Base-by-base conservation (phyloP, 2,329 filamentous ascomycete genomes). In the Xylariaceae sp. region DNA sequence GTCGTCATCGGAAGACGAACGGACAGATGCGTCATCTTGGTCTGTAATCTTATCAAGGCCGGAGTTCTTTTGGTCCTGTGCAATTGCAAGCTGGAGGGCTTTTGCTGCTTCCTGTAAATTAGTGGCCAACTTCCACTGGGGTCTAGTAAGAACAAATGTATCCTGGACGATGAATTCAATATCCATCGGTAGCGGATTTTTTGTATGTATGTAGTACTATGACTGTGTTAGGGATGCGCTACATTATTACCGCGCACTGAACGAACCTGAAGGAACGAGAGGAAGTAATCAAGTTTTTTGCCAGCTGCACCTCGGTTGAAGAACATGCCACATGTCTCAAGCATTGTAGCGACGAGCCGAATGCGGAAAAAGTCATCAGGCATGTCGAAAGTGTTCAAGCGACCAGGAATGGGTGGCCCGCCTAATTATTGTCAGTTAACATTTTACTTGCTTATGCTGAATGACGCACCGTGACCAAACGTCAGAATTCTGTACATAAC, bases 351-450 rank as follows among this genome's bases (percentile, higher is more conserved):
- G 24, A 95, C 87, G 29, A 99, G 80, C 9, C 94, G 91, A 67
- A 97, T 92, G 46, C 94, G 89, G 74, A 99, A 99, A 74, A 89
- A 97, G 67, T 99, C 95, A 69, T 97, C 94, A 0, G 92, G 91
- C 57, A 91, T 78, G 70, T 99, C 94, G 50, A 97, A 82, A 0
- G 84, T 80, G 63, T 89, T 96, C 52, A 89, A 77, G 41, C 84
- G 83, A 21, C 90, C 92, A 15, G 90, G 90, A 21, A 89, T 79
- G 1, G 93, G 93, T 36, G 89, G 90, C 0, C 93, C 93, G 24
- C 86, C 87, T 84, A 52, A 30, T 39, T 41, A 23, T 2, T 6
- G 39, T 61, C 29, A 62, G 58, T 52, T 32, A 9, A 23, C 7
- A 44, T 20, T 30, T 29, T n/a, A 15, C 1, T 20, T 18, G 24